phyloP scores from a whole-genome alignment of 2,329 filamentous ascomycete species.

The Fusarium aywerte region DNA sequence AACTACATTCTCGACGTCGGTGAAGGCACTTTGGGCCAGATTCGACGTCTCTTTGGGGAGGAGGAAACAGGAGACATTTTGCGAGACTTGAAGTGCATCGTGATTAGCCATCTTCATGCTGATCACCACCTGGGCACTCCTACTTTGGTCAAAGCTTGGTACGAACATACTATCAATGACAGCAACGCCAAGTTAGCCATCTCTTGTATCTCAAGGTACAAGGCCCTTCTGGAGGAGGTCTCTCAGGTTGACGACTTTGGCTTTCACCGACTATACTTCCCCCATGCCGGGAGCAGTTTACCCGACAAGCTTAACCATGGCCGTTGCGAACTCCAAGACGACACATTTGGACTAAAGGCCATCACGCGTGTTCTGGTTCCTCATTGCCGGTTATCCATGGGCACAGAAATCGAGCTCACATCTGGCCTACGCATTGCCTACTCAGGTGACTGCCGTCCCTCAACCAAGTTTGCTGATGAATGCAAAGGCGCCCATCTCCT shows the following conservation, averaged over 20 bases:
- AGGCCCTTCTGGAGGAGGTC: slow-evolving; percentile 82
- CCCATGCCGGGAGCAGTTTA: slow-evolving; percentile 40
- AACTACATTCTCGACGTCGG: slow-evolving; percentile 92
- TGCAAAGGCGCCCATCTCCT: slow-evolving; percentile 82
- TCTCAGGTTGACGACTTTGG: slow-evolving; percentile 80
- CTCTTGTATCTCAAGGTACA: slow-evolving; percentile 76
- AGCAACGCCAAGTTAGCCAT: slow-evolving; percentile 66
- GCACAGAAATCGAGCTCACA: slow-evolving; percentile 80
- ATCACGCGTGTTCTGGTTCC: slow-evolving; percentile 75
- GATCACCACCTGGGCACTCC: slow-evolving; percentile 92
- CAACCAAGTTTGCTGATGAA: slow-evolving; percentile 72
- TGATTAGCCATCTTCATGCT: slow-evolving; percentile 95
- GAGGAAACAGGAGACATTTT: slow-evolving; percentile 76
- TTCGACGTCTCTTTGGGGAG: slow-evolving; percentile 76
- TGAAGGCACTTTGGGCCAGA: slow-evolving; percentile 90
- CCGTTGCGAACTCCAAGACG: slow-evolving; percentile 53
- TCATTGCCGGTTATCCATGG: slow-evolving; percentile 85
- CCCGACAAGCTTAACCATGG: slow-evolving; percentile 47
- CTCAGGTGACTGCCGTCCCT: slow-evolving; percentile 92
- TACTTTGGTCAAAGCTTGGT: slow-evolving; percentile 86
- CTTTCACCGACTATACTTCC: slow-evolving; percentile 62
- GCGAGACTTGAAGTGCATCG: slow-evolving; percentile 81
- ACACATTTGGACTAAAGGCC: slow-evolving; percentile 69
- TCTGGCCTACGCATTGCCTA: slow-evolving; percentile 88
- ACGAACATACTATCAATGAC: slow-evolving; percentile 61